Conservation (phyloP, 1,284 basidiomycete genomes). For the Trichosporon sp. region DNA sequence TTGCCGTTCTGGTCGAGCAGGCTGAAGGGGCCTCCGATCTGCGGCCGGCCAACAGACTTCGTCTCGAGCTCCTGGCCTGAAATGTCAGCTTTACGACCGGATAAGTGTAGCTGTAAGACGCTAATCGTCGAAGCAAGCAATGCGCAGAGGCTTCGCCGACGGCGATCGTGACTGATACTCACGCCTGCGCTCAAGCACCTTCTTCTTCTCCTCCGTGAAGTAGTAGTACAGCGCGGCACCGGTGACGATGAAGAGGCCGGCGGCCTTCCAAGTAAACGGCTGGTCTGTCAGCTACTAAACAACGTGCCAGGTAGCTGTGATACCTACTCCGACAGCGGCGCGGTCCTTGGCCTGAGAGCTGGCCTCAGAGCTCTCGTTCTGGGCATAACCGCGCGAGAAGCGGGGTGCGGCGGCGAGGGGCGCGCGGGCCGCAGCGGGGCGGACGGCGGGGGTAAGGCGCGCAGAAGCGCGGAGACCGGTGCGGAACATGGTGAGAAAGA, state of each 20-base stretch:
- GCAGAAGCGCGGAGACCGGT: neutral
- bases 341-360: constrained; percentile 19
- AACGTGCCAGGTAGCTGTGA: too few species aligned
- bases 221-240: constrained; percentile 81
- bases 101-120: too few species aligned
- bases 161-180: too few species aligned
- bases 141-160: too few species aligned
- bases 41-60: constrained; percentile 58
- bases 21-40: constrained; percentile 85
- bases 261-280: constrained; percentile 85
- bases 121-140: too few species aligned
- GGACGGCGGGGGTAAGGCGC: neutral
- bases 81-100: neutral
- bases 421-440: neutral
- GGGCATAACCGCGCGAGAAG: neutral
- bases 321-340: constrained; percentile 28
- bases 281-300: constrained; percentile 36
- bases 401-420: neutral
- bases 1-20: constrained; percentile 65
- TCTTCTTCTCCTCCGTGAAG: constrained; percentile 80
- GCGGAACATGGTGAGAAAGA: neutral
- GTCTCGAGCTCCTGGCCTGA: constrained; percentile 63
- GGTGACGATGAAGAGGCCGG: constrained; percentile 72
- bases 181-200: constrained; percentile 70
- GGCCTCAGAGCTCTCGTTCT: constrained; percentile 8